Evolutionary conservation across 495 filamentous ascomycete genomes (phyloP).

Genomic region (Daldinia loculata): DNA sequence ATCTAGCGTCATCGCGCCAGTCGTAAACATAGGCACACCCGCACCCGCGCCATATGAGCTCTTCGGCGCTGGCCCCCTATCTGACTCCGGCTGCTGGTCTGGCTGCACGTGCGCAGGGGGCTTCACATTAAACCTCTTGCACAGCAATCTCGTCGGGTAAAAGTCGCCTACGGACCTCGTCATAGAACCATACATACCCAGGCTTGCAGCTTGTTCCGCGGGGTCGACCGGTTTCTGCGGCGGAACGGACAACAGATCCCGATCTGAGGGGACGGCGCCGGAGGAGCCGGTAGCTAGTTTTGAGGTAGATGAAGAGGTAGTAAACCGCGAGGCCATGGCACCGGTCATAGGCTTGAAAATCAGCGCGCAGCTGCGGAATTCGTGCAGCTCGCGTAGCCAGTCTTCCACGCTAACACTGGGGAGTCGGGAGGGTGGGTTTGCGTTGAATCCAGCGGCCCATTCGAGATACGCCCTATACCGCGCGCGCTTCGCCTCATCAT

Average conservation of each 20-base stretch:
- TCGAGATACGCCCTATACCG: constrained; percentile 87
- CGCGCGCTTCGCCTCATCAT: constrained; percentile 77
- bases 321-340: constrained; percentile 92
- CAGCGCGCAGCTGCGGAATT: constrained; percentile 87
- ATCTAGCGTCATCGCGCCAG: constrained; percentile 60
- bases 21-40: constrained; percentile 34
- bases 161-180: constrained; percentile 78
- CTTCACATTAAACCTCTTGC: constrained; percentile 90
- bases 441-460: constrained; percentile 70
- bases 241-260: constrained; percentile 63
- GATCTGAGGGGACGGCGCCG: constrained; percentile 39
- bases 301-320: constrained; percentile 61
- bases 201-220: constrained; percentile 83
- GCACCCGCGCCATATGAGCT: constrained; percentile 41
- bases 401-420: constrained; percentile 69
- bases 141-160: constrained; percentile 82
- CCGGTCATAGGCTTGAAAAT: constrained; percentile 94
- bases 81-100: constrained; percentile 57
- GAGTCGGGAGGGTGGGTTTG: constrained; percentile 62
- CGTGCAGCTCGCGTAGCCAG: constrained; percentile 80
- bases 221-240: constrained; percentile 75
- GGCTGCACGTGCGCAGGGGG: constrained; percentile 75
- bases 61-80: constrained; percentile 31
- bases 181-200: constrained; percentile 93
- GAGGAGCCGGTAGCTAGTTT: constrained; percentile 41